Percentiles rank a stretch among this genome's conserved stretches.
Evolutionary conservation across 306 rosid genomes (phyloP).

Genomic region (Neltuma alba): DNA sequence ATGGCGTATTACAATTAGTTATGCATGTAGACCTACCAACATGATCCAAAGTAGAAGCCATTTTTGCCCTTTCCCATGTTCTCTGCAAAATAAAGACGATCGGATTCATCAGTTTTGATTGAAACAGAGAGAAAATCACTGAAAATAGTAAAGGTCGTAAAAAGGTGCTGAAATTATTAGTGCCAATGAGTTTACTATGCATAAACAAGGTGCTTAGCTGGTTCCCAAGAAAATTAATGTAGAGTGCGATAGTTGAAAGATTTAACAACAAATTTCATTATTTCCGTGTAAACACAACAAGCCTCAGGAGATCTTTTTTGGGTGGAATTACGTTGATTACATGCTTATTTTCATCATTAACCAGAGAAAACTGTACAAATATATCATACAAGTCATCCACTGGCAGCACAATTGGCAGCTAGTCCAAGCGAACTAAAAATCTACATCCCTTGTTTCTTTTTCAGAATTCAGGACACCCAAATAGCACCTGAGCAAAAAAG

Average conservation of each 20-base stretch:
- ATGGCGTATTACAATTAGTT: constrained; percentile 32
- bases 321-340: neutral
- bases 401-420: neutral
- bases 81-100: constrained; percentile 60
- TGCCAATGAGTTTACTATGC: neutral
- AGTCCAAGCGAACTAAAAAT: neutral
- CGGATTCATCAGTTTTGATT: constrained; percentile 17
- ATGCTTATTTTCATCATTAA: neutral
- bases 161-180: constrained; percentile 18
- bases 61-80: constrained; percentile 96
- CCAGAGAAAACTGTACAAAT: neutral
- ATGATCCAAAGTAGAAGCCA: constrained; percentile 86
- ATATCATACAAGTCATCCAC: neutral
- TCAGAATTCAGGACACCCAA: neutral
- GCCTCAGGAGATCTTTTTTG: neutral
- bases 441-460: neutral
- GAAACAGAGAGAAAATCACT: neutral
- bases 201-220: constrained; percentile 15
- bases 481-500: neutral
- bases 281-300: neutral
- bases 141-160: neutral
- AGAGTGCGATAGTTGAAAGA: constrained; percentile 8
- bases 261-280: neutral
- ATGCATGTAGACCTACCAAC: constrained; percentile 62
- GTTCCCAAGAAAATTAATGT: constrained; percentile 12